Base-by-base conservation (phyloP, 305 asterid genomes). In the Solanum hybrid region DNA sequence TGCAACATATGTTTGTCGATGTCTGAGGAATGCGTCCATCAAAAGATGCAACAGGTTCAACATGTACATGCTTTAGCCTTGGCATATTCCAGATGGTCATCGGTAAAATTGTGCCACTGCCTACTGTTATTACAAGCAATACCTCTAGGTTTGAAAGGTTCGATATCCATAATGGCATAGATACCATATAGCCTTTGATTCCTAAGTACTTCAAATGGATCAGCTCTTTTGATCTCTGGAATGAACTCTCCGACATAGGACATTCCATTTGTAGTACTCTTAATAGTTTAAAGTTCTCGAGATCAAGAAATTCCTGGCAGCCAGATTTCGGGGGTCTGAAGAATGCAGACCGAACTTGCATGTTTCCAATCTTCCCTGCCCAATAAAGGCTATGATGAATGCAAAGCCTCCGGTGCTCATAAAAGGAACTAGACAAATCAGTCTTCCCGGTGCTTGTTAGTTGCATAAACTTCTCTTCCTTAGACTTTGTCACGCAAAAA, bases 151-250 rank as follows among this genome's bases (percentile, higher is more conserved):
- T 36, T 51, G 29, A 82, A 60, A 92, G 91, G 72, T 75, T 84
- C 34, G n/a, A 42, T 64, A 93, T 86, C 72, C 64, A 76, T 64
- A 69, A 12, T 9, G 81, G 73, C 27, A 91, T 11, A 4, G 26
- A 85, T 22, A 15, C 34, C 56, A 38, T 12, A 5, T 26, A 17
- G n/a, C 19, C 27, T 32, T 10, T 4, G 17, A 88, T 64, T 36
- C 84, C 90, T 89, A 92, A 85, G 91, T 88, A 91, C 76, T 85
- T 91, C 91, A 93, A 75, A 66, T 82, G 88, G 29, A 66, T 72
- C 8, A 78, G 90, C 75, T 10, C 56, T 31, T 56, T 56, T 5
- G n/a, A 9, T 56, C 85, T 29, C 38, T 15, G 86, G 88, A 85
- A 79, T 79, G 17, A 69, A 22, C 73, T 6, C 60, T 73, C 56